Evolutionary conservation across 371 early-diverging fungal genomes (phyloP), one percentile per base, ranked within the genome.

Genomic region (Phascolomyces articulosus): DNA sequence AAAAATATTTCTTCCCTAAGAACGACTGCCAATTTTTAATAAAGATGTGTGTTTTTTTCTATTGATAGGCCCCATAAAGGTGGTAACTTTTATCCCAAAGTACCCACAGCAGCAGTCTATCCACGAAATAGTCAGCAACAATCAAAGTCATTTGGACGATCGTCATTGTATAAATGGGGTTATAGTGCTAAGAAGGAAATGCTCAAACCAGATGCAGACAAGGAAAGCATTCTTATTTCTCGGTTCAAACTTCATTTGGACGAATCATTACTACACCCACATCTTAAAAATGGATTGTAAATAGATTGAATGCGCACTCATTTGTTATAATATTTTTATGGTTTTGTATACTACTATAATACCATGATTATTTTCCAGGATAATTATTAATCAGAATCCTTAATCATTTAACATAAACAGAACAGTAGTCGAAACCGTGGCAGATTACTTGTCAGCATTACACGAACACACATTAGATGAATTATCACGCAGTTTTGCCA

Each of bases 201-300:
- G 70, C 64, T 73, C 8, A 82, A 79, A 63, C 86, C 86, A 2
- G 75, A 75, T 23, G 66, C 73, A 48, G 78, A 69, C 74, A 82
- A 84, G 73, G 78, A 82, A 63, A 71, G 80, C 55, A 70, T 82
- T 27, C 66, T 80, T 23, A 62, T 86, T 13, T 69, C 81, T 47
- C 82, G 82, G 60, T 86, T 83, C 61, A 86, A 86, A 59, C 76
- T 86, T 40, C 72, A 77, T 49, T 61, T 86, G 27, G 86, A 86
- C 55, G 84, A 84, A 31, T 60, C 68, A 21, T 64, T 80, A 4
- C 68, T 72, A 8, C 71, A 71, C 28, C 77, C 78, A 15, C 64
- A 78, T 0, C 77, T 75, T 16, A 69, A 68, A 58, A 74, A 79
- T 58, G 67, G 68, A 26, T 65, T 64, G 79, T 79, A 70, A 64